phyloP scores from a whole-genome alignment of 305 asterid species.

The Rubia peregrina region DNA sequence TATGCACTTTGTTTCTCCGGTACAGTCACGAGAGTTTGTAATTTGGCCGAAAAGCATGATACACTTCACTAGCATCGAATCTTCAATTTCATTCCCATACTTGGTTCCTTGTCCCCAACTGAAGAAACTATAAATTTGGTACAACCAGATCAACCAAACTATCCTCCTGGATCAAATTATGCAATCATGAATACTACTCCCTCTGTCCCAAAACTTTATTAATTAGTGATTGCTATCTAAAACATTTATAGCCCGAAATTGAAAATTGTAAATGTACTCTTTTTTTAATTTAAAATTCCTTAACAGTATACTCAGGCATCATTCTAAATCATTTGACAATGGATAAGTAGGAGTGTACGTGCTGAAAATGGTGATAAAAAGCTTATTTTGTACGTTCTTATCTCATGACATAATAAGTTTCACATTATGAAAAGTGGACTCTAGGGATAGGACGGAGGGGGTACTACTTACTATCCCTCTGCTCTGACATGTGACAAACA shows the following conservation, averaged over 20 bases:
- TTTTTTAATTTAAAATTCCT: neutral
- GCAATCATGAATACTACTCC: neutral
- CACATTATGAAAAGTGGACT: no score
- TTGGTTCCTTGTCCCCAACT: neutral
- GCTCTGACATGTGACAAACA: neutral
- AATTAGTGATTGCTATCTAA: neutral
- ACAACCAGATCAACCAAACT: neutral
- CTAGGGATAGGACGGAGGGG: no score
- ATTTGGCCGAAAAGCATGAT: neutral
- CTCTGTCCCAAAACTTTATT: neutral
- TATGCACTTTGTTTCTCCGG: neutral
- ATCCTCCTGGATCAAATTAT: neutral
- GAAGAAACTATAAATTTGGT: neutral
- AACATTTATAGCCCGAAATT: neutral
- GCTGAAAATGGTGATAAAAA: neutral
- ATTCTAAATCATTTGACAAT: neutral
- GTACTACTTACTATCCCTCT: neutral
- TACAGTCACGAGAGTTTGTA: neutral
- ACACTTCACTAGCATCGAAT: neutral
- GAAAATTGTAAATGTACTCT: neutral
- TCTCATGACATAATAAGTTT: no score
- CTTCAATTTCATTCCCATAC: neutral
- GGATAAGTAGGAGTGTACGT: neutral
- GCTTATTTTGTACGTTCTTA: no score
- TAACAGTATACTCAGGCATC: neutral